These are phyloP conservation scores for Cryptococcus hybrid DNA, from an alignment of 1,284 basidiomycete species.

Conservation along the genomic window DNA sequence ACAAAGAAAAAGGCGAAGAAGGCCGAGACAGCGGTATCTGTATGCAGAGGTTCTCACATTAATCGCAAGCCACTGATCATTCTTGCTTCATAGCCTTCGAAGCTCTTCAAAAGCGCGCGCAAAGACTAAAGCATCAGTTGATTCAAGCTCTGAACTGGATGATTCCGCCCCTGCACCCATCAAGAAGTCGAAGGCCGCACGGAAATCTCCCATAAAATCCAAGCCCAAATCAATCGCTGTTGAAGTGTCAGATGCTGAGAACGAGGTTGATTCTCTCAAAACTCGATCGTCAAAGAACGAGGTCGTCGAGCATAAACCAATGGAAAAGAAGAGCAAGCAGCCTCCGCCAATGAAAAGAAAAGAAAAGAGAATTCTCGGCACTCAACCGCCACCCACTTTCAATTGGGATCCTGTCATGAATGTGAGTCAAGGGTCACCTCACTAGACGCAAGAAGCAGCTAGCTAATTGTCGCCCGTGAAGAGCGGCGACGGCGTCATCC, in stretches of 20 bases:
- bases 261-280: conserved; percentile 1
- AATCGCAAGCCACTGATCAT: background rate
- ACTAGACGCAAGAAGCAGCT: background rate
- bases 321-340: conserved; percentile 7
- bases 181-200: conserved; percentile 3
- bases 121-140: background rate
- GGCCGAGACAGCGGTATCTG: conserved; percentile 1
- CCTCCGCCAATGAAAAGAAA: conserved; percentile 45
- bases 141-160: background rate
- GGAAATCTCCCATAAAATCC: conserved; percentile 9
- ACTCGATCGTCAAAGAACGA: background rate
- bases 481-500: conserved; percentile 47
- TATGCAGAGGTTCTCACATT: background rate
- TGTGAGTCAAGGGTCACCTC: conserved; percentile 22
- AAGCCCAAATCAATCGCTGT: conserved; percentile 9
- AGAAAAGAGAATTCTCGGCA: conserved; percentile 42
- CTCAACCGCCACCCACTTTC: conserved; percentile 27
- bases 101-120: background rate
- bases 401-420: conserved; percentile 42
- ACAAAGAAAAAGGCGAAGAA: conserved; percentile 32
- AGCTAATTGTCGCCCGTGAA: conserved; percentile 3
- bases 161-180: conserved; percentile 4
- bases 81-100: no score
- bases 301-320: conserved; percentile 1
- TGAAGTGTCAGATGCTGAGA: conserved; percentile 13